Percentiles rank a stretch among this genome's conserved stretches.
These are phyloP conservation scores for Taiozyma sp. DNA, from an alignment of 1,139 yeast genomes.

Conservation along the genomic window DNA sequence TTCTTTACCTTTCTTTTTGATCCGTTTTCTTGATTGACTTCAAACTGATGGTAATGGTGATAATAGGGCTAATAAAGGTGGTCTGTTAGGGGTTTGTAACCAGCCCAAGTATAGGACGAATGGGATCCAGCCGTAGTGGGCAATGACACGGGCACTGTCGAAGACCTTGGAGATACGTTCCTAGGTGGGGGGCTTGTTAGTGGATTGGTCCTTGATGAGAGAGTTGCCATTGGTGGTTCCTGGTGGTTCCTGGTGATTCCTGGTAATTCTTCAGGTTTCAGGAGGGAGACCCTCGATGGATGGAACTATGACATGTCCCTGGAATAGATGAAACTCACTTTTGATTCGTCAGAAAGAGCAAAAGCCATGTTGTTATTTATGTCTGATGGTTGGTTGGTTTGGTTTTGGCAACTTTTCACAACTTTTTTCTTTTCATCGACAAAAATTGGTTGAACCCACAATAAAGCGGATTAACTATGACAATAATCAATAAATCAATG, in stretches of 20 bases:
- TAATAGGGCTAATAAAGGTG: constrained; percentile 58
- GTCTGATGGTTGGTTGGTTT: constrained; percentile 1
- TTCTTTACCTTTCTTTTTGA: background rate
- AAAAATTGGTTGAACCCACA: background rate
- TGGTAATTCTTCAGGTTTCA: too few species aligned
- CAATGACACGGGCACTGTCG: constrained; percentile 78
- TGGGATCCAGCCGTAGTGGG: constrained; percentile 97
- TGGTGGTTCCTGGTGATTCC: too few species aligned
- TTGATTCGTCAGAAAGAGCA: constrained; percentile 42
- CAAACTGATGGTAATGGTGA: constrained; percentile 66
- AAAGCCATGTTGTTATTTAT: constrained; percentile 26
- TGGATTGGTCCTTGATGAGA: too few species aligned
- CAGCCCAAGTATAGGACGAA: constrained; percentile 90
- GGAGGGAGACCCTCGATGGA: background rate
- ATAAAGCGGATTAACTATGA: too few species aligned
- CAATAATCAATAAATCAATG: too few species aligned
- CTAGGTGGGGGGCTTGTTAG: constrained; percentile 24
- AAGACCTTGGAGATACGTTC: constrained; percentile 84
- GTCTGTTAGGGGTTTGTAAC: constrained; percentile 81
- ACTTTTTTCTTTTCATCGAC: background rate
- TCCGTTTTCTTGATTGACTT: background rate
- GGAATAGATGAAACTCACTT: constrained; percentile 23
- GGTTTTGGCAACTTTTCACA: background rate
- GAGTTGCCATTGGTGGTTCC: background rate
- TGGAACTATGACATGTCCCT: background rate